phyloP scores from a whole-genome alignment of 306 rosid genomes.

The Alnus glutinosa region DNA sequence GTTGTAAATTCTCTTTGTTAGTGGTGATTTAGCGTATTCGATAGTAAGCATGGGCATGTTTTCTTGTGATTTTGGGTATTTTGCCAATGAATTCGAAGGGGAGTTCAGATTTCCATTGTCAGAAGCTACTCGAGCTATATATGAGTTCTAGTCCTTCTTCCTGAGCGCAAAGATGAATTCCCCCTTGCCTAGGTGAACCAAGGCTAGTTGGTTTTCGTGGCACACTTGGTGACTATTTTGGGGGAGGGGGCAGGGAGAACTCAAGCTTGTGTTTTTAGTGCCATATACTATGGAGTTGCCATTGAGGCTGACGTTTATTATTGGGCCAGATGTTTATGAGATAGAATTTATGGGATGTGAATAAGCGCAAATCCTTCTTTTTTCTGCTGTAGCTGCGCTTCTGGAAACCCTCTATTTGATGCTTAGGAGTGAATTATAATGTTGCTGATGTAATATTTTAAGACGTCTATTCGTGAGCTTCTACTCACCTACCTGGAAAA shows the following conservation, averaged over 20 bases:
- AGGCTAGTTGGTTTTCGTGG: not conserved
- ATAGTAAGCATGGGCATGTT: not conserved
- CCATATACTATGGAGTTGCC: not conserved
- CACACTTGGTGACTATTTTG: not conserved
- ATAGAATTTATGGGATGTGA: not conserved
- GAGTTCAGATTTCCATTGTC: not conserved
- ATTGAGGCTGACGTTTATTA: not conserved
- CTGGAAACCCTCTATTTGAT: not conserved
- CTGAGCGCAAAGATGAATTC: not conserved
- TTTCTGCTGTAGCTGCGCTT: not conserved
- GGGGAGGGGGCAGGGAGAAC: not conserved
- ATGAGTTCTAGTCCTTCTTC: not conserved
- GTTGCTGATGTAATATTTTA: not conserved
- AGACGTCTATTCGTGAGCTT: not conserved
- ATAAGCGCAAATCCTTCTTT: not conserved
- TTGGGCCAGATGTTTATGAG: not conserved
- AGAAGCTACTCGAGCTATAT: not conserved
- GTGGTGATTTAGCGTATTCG: not conserved
- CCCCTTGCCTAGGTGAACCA: not conserved
- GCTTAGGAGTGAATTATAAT: not conserved
- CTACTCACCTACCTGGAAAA: not conserved
- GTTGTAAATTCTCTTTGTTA: not conserved
- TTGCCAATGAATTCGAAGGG: not conserved
- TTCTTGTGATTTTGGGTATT: constrained; percentile 4
- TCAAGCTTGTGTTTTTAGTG: not conserved